Conservation (phyloP, 306 rosid genomes). For the Glycyrrhiza uralensis region DNA sequence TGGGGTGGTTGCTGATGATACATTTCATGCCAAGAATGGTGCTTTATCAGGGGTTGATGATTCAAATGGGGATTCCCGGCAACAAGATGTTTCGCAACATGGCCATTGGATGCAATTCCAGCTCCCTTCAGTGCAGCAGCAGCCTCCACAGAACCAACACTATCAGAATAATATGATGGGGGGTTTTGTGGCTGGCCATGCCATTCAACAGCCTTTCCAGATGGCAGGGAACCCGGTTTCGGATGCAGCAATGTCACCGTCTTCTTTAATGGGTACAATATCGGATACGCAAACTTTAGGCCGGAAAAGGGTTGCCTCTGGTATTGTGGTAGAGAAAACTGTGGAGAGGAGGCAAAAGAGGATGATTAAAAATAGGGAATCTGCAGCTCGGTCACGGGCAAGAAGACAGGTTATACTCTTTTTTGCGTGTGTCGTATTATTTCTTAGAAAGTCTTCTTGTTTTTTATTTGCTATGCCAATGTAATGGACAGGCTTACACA, state of each 20-base stretch:
- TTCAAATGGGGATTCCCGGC: conserved; percentile 28
- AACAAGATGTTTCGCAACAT: conserved; percentile 47
- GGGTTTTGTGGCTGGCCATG: conserved; percentile 58
- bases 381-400: conserved; percentile 96
- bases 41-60: conserved; percentile 33
- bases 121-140: conserved; percentile 35
- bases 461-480: conserved; percentile 4
- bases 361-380: conserved; percentile 96
- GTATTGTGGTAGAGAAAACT: conserved; percentile 70
- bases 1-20: conserved; percentile 67
- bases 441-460: neutral
- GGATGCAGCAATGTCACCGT: conserved; percentile 52
- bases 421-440: neutral
- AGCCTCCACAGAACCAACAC: conserved; percentile 45
- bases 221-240: conserved; percentile 42
- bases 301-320: conserved; percentile 75
- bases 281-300: conserved; percentile 70
- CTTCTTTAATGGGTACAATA: conserved; percentile 68
- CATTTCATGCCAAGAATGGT: conserved; percentile 35
- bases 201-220: conserved; percentile 49
- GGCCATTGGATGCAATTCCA: conserved; percentile 73
- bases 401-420: conserved; percentile 73
- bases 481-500: conserved; percentile 78
- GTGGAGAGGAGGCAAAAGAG: conserved; percentile 92
- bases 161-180: conserved; percentile 52